Percentiles rank a stretch among this genome's conserved stretches.
These are phyloP conservation scores for Rhodomyrtus tomentosa DNA, from an alignment of 345 rosid genomes.

Conservation along the genomic window DNA sequence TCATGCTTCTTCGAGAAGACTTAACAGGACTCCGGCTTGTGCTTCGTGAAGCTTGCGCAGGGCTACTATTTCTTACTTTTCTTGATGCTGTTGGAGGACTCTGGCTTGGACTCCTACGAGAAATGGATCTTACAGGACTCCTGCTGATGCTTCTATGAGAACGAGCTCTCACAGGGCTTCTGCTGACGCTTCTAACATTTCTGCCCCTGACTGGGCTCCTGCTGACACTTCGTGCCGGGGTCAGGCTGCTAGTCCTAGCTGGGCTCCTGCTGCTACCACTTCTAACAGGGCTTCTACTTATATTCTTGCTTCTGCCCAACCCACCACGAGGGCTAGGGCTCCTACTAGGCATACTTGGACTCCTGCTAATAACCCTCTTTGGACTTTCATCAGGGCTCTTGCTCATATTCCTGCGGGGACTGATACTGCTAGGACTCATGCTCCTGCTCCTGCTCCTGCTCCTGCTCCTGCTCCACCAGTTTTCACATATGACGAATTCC, in stretches of 20 bases:
- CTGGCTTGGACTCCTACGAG: conserved; percentile 26
- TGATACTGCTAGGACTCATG: conserved; percentile 73
- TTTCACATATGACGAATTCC: background rate
- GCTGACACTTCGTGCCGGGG: conserved; percentile 38
- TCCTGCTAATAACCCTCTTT: conserved; percentile 17
- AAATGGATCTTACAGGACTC: conserved; percentile 35
- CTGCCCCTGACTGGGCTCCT: conserved; percentile 36
- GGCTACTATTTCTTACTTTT: background rate
- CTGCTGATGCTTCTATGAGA: conserved; percentile 36
- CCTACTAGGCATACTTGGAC: conserved; percentile 24
- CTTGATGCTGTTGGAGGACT: conserved; percentile 13
- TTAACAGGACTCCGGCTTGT: conserved; percentile 1
- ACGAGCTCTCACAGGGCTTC: conserved; percentile 26
- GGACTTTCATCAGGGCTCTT: conserved; percentile 62
- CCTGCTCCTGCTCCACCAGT: conserved; percentile 6
- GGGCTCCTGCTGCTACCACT: conserved; percentile 8
- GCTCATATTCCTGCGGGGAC: conserved; percentile 62
- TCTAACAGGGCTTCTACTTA: conserved; percentile 35
- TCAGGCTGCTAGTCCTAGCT: conserved; percentile 24
- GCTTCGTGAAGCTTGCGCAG: background rate
- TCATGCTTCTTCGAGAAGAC: conserved; percentile 29
- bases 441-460: conserved; percentile 80
- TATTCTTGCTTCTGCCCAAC: conserved; percentile 13
- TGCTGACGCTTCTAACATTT: conserved; percentile 16
- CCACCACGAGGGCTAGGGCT: conserved; percentile 15